Evolutionary conservation across 257 asterid genomes (phyloP), one percentile per base, ranked within the genome.

Genomic region (Phtheirospermum japonicum): DNA sequence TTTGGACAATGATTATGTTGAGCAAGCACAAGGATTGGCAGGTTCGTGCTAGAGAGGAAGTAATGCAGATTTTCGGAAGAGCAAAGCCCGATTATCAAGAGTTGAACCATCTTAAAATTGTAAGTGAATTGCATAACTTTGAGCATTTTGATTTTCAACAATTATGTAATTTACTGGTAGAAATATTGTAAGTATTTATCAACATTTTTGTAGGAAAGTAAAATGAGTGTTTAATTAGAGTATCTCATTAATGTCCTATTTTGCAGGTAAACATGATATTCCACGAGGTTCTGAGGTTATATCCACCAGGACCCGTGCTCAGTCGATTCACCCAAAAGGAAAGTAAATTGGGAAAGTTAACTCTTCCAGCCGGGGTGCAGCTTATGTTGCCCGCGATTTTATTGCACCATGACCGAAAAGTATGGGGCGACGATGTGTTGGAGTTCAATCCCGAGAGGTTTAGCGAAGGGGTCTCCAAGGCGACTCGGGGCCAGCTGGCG

Each of bases 1-100:
- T 68, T 0, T 81, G 86, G 83, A 77, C 86, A 0, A 40, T 81
- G 80, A 31, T 81, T 40, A 43, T 75, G n/a, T 57, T 81, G 10
- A 37, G 83, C 61, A 70, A 59, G 48, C 69, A 75, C 19, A 17
- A 8, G 6, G 69, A 75, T 0, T 81, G 82, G 87, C 87, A 78
- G 49, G 23, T 0, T 2, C 71, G 75, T 0, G 82, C 87, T 0
- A 53, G 88, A 54, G 76, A 76, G 2, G 83, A 79, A 68, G 87
- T 75, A 7, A 14, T 75, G 14, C 61, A 64, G 10, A 49, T 37
- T 1, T 73, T 79, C 42, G 82, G 81, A 4, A 60, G 13, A 2
- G 46, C 20, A 1, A 51, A 63, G 36, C 82, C 82, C 0, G 48
- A 51, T 48, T 71, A 32, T 30, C 68, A 71, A 2, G 73, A 62